Evolutionary conservation across 2,329 filamentous ascomycete genomes (phyloP), one percentile per base, ranked within the genome.

Genomic region (Epicoccum nigrum): DNA sequence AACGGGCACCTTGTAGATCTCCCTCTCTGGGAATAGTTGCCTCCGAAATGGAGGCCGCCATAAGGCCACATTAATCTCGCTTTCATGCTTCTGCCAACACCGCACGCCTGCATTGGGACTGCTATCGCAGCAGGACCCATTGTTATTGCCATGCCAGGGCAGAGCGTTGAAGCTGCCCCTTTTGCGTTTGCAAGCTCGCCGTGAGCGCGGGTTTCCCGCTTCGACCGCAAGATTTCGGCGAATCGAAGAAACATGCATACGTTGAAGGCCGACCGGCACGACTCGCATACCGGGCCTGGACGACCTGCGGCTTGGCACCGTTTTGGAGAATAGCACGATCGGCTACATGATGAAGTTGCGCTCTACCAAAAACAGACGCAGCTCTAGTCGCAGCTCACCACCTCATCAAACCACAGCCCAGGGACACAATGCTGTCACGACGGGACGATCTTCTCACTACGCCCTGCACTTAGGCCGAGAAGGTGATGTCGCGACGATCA

Each of bases 1-100:
- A 64, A 64, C 61, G 59, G 23, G 56, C 54, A 59, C 59, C 59
- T 51, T 63, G 55, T 47, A 45, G 46, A 60, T 59, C 51, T 37
- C 49, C 51, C 39, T 54, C 54, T 50, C 48, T 47, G 54, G 59
- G 20, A 27, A 38, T 28, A 30, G 38, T 38, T 30, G 37, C 38
- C 54, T 48, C 55, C 46, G 44, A 53, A 44, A 59, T 51, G 44
- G 45, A 43, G 49, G 39, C 50, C 49, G 50, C 52, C 49, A 43
- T 47, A 55, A 57, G 49, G 20, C 56, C 46, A 38, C 45, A 27
- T 30, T 51, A 54, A 59, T 52, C 32, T 52, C 49, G 38, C 43
- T 62, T 53, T 55, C 50, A 41, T 25, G 15, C 40, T 55, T 42
- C 44, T 57, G 55, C 35, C 41, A 32, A 19, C 31, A 51, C 28